Conservation (phyloP, 805 yeast species). For the Wickerhamomyces tratensis region DNA sequence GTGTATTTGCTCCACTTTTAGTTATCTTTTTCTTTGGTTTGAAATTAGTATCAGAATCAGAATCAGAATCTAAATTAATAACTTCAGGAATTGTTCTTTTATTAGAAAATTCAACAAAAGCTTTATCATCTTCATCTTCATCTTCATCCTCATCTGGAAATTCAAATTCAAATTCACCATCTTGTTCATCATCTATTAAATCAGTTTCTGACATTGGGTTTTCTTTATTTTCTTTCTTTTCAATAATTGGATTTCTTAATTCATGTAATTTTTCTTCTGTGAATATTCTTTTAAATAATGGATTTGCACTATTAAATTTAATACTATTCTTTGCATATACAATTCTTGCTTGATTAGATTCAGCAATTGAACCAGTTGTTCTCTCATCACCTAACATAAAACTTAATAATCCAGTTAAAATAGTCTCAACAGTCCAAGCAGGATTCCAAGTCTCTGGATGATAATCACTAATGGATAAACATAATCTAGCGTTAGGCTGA, state of each 20-base stretch:
- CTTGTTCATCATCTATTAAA: conserved; percentile 12
- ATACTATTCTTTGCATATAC: conserved; percentile 46
- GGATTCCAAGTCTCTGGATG: conserved; percentile 97
- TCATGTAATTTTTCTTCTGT: conserved; percentile 25
- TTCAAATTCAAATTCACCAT: conserved; percentile 9
- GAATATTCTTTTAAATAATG: conserved; percentile 48
- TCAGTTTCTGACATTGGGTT: too few relatives aligned
- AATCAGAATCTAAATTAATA: too few relatives aligned
- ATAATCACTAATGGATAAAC: conserved; percentile 83
- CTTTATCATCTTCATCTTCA: conserved; percentile 27
- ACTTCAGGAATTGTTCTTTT: too few relatives aligned
- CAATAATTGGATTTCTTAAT: background rate
- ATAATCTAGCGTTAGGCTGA: conserved; percentile 62
- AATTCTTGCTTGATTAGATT: conserved; percentile 46
- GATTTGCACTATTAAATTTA: conserved; percentile 48
- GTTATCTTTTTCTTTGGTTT: too few relatives aligned
- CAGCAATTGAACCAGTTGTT: conserved; percentile 72
- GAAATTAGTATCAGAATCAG: too few relatives aligned
- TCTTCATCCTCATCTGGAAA: conserved; percentile 30
- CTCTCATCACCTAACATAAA: conserved; percentile 82
- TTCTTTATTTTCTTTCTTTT: too few relatives aligned
- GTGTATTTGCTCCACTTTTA: too few relatives aligned
- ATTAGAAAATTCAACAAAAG: too few relatives aligned
- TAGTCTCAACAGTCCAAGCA: conserved; percentile 87
- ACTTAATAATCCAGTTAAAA: conserved; percentile 74